Evolutionary conservation across 1,284 basidiomycete species (phyloP).

Genomic region (Apiotrichum domesticum): DNA sequence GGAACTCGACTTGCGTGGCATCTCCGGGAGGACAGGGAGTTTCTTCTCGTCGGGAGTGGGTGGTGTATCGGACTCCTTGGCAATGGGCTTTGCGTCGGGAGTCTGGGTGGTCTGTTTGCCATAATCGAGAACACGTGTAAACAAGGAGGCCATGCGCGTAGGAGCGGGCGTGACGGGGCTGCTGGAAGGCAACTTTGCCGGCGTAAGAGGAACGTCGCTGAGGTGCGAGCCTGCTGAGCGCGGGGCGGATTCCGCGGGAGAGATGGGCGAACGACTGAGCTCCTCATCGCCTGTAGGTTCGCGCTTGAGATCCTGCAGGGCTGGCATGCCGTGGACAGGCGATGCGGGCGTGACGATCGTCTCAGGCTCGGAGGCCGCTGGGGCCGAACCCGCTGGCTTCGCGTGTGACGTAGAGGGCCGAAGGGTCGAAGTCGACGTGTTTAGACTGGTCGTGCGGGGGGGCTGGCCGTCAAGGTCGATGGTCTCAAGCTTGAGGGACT

Average conservation of each 20-base stretch:
- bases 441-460: too few species aligned
- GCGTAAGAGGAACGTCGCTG: not conserved
- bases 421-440: not conserved
- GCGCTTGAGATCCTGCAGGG: too few species aligned
- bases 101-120: not conserved
- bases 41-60: not conserved
- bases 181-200: not conserved
- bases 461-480: not conserved
- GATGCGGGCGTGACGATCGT: slow-evolving; percentile 3
- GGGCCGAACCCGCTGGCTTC: not conserved
- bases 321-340: not conserved
- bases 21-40: not conserved
- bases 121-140: slow-evolving; percentile 10
- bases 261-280: not conserved
- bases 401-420: not conserved
- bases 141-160: slow-evolving; percentile 4
- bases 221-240: not conserved
- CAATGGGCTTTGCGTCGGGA: not conserved
- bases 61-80: not conserved
- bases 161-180: not conserved
- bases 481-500: not conserved
- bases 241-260: not conserved
- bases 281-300: too few species aligned
- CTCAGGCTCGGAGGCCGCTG: not conserved
- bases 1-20: not conserved